Conservation (phyloP, 1,139 yeast genomes). For the Diutina catenulata region DNA sequence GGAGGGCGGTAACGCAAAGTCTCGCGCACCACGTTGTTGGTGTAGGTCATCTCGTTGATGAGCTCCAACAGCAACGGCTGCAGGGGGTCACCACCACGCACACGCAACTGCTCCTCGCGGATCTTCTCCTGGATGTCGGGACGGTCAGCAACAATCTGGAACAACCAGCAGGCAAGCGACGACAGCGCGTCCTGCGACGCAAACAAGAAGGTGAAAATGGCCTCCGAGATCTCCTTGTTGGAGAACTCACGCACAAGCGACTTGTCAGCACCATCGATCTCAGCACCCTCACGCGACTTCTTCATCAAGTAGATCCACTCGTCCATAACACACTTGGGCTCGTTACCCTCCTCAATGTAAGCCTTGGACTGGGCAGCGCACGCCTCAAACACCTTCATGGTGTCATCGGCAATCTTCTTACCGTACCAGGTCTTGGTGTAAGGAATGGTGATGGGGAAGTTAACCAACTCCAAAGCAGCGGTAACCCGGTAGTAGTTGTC, state of each 20-base stretch:
- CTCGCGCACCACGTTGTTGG: conserved; percentile 84
- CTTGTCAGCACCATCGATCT: conserved; percentile 32
- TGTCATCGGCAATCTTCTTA: conserved; percentile 80
- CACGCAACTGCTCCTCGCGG: conserved; percentile 81
- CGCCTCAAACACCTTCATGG: conserved; percentile 79
- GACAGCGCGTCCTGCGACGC: conserved; percentile 98
- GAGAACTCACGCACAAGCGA: conserved; percentile 71
- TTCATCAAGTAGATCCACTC: conserved; percentile 86
- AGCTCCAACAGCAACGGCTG: conserved; percentile 54
- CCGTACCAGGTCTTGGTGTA: conserved; percentile 98
- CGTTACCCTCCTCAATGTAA: conserved; percentile 67
- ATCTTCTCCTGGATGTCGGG: conserved; percentile 79
- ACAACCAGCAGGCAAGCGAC: conserved; percentile 96
- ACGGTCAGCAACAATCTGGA: conserved; percentile 90
- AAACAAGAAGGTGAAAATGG: conserved; percentile 87
- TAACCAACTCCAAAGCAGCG: conserved; percentile 91
- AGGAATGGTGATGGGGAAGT: conserved; percentile 92
- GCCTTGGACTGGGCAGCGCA: conserved; percentile 84
- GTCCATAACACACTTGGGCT: conserved; percentile 84
- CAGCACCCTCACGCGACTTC: conserved; percentile 48
- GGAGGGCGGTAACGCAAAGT: conserved; percentile 94
- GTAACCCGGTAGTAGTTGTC: conserved; percentile 88
- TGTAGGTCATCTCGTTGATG: conserved; percentile 78
- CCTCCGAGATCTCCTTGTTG: conserved; percentile 88
- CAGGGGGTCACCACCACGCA: conserved; percentile 66